Conservation (phyloP, 1,284 basidiomycete genomes). For the Veloboletus limbatus region DNA sequence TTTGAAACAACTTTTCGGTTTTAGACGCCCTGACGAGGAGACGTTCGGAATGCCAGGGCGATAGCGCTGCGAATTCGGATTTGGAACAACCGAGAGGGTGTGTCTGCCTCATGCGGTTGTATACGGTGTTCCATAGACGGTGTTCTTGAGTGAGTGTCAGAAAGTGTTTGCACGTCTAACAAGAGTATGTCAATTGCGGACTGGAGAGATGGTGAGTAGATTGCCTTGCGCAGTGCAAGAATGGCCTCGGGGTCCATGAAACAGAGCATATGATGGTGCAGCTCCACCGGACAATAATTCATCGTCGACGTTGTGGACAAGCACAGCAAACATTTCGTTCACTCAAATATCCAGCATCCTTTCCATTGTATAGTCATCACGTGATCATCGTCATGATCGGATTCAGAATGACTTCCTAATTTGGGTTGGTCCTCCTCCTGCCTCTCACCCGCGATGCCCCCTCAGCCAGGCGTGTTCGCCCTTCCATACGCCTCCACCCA, state of each 20-base stretch:
- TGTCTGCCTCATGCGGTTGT: slow-evolving; percentile 6
- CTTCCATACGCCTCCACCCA: slow-evolving; percentile 44
- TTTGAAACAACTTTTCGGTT: slow-evolving; percentile 10
- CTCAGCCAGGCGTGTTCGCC: slow-evolving; percentile 52
- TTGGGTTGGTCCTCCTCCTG: slow-evolving; percentile 4
- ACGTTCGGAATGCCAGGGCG: slow-evolving; percentile 1
- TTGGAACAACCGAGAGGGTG: slow-evolving; percentile 2
- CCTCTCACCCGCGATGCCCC: slow-evolving; percentile 39
- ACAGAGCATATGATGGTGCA: slow-evolving; percentile 12
- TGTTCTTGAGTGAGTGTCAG: slow-evolving; percentile 4
- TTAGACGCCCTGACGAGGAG: slow-evolving; percentile 11
- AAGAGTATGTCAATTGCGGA: background rate
- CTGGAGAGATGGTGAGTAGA: background rate
- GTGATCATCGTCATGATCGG: slow-evolving; percentile 28
- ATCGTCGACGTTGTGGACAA: background rate
- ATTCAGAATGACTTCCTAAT: slow-evolving; percentile 14
- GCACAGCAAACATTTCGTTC: no score
- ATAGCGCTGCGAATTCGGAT: slow-evolving; percentile 6
- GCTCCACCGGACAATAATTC: slow-evolving; percentile 12
- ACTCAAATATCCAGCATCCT: no score
- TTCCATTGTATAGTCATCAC: no score
- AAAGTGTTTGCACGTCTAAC: slow-evolving; percentile 14
- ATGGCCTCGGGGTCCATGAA: slow-evolving; percentile 13
- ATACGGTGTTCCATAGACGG: slow-evolving; percentile 5
- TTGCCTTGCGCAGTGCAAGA: slow-evolving; percentile 21